Evolutionary conservation across 768 basidiomycete species (phyloP).

Genomic region (Termitomyces sp.): DNA sequence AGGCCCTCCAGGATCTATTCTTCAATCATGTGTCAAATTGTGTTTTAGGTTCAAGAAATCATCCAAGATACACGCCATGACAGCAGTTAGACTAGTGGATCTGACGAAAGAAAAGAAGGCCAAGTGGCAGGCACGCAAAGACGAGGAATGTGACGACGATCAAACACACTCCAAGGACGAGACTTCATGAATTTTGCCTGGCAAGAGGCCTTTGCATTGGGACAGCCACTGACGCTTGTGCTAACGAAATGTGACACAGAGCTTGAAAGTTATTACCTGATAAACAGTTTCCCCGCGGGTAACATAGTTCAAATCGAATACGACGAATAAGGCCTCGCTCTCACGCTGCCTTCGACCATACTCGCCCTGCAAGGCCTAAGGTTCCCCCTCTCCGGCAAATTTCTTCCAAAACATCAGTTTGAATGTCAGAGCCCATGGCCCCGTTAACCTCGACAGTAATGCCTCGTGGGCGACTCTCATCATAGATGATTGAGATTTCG

Average conservation of each 20-base stretch:
- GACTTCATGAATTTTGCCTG: background rate
- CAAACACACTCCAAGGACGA: too few species aligned
- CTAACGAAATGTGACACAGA: background rate
- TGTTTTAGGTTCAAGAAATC: too few species aligned
- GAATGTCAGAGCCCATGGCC: constrained; percentile 51
- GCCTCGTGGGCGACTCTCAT: constrained; percentile 50
- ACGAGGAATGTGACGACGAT: too few species aligned
- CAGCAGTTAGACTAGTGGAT: too few species aligned
- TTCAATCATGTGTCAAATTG: too few species aligned
- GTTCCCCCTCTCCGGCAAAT: constrained; percentile 67
- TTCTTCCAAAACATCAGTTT: constrained; percentile 59
- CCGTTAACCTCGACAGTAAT: constrained; percentile 54
- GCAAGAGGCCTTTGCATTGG: background rate
- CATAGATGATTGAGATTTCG: constrained; percentile 59
- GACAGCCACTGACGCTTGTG: background rate
- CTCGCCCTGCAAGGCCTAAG: constrained; percentile 62
- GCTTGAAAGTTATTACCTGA: background rate
- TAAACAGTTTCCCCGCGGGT: background rate
- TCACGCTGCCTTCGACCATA: constrained; percentile 46
- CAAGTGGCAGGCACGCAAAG: too few species aligned
- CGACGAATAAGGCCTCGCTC: background rate
- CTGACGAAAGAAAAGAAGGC: too few species aligned
- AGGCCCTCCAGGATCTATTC: too few species aligned
- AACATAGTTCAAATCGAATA: too few species aligned
- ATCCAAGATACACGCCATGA: too few species aligned